Base-by-base conservation (phyloP, 2,329 filamentous ascomycete species). In the Clonostachys rosea region DNA sequence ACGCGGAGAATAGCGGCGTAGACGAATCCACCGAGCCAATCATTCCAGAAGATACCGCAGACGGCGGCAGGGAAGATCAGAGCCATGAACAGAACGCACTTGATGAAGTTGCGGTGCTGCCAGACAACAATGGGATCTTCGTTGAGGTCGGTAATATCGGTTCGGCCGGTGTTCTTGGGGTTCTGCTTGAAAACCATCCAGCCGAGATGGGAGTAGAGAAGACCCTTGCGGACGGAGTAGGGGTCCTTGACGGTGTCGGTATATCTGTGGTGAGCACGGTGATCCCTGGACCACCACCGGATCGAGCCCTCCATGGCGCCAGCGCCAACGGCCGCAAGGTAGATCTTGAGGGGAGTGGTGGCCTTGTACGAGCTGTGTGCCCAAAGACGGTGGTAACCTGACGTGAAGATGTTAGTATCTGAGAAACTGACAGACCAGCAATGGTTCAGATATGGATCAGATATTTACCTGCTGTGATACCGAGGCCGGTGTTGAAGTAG, bases 161-260 rank as follows among this genome's bases (percentile, higher is more conserved):
- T 91, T 52, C 89, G 87, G 60, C 90, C 90, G 59, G 90, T 89
- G 52, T 86, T 80, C 79, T 92, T 92, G 54, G 89, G 88, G 74
- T 95, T 92, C 74, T 95, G 89, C 78, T 92, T 92, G 79, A 95
- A 84, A 61, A 95, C 70, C 88, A 95, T 94, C 89, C 89, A 95
- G 60, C 89, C 89, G 48, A 95, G 74, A 72, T 70, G 63, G 14
- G 82, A 90, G 79, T 91, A 92, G 56, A 90, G 70, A 44, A 94
- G 78, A 56, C 89, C 89, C 77, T 95, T 95, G 71, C 88, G 85
- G 58, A 95, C 89, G 20, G 87, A 91, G 76, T 95, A 95, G 43
- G 89, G 90, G 57, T 95, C 89, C 76, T 94, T 94, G 36, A 91
- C 87, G 61, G 89, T 95, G 64, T 95, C 90, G 73, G 89, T 95